phyloP scores from a whole-genome alignment of 805 yeast genomes.

The Candida palmyrensis region DNA sequence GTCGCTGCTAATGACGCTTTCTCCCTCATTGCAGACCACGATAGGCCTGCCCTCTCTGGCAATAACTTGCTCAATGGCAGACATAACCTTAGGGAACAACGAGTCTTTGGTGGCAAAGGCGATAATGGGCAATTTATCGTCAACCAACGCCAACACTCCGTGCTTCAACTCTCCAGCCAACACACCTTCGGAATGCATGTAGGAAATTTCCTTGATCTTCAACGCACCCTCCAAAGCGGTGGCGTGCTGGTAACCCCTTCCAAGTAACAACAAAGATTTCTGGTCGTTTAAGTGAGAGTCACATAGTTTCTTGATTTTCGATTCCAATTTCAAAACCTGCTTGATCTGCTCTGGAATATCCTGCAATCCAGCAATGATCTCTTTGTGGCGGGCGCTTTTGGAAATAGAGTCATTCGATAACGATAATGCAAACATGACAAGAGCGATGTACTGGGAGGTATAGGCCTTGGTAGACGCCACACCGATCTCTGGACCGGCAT shows the following conservation, averaged over 20 bases:
- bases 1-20: slow-evolving; percentile 52
- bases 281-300: slow-evolving; percentile 67
- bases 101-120: slow-evolving; percentile 97
- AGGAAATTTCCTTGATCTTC: slow-evolving; percentile 95
- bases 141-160: slow-evolving; percentile 96
- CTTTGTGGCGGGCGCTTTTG: slow-evolving; percentile 66
- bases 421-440: slow-evolving; percentile 95
- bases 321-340: slow-evolving; percentile 68
- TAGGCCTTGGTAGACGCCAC: slow-evolving; percentile 99
- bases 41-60: slow-evolving; percentile 98
- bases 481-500: slow-evolving; percentile 99
- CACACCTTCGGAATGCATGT: slow-evolving; percentile 99
- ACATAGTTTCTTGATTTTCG: slow-evolving; percentile 71
- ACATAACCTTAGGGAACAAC: slow-evolving; percentile 90
- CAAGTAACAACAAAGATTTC: slow-evolving; percentile 83
- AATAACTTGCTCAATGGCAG: slow-evolving; percentile 92
- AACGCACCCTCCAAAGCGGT: slow-evolving; percentile 98
- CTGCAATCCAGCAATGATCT: slow-evolving; percentile 81
- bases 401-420: slow-evolving; percentile 88
- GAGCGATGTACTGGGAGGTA: slow-evolving; percentile 95
- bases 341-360: slow-evolving; percentile 82
- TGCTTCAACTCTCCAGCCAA: slow-evolving; percentile 98
- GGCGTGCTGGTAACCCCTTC: slow-evolving; percentile 97
- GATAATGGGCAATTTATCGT: slow-evolving; percentile 87
- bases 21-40: slow-evolving; percentile 81